Evolutionary conservation across 139 green algal genomes (phyloP), one percentile per base, ranked within the genome.

Genomic region (Tetradesmus obliquus): DNA sequence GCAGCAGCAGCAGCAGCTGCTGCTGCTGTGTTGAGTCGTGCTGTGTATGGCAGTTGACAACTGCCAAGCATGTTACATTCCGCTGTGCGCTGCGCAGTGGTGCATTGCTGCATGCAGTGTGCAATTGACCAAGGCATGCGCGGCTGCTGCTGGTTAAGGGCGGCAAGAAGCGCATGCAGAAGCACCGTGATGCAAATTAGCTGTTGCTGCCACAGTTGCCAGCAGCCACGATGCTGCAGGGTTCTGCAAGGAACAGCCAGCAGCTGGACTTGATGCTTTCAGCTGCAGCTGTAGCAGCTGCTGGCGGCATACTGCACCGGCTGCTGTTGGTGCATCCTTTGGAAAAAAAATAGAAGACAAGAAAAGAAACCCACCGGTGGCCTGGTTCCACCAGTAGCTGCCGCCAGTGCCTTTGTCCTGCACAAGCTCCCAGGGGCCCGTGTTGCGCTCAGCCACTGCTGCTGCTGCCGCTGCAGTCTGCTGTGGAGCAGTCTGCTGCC

Each of bases 371-470:
- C 3, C 55, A 90, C 86, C 86, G 32, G 86, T 84, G 3, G 8
- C 7, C n/a, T 58, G 76, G 53, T 90, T 83, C 86, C 86, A 90
- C 86, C 86, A 90, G 86, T 90, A 90, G 10, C 22, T n/a, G 71
- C 53, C 22, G 12, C 80, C 80, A 66, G 15, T 66, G 45, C 45
- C 66, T 24, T 90, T 55, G 53, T 84, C 69, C 53, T 72, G 51
- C 13, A 90, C 69, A 10, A 69, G 20, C 53, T 72, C 69, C 86
- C 86, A 90, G 2, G 86, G 86, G 1, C 86, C 86, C 51, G 15
- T 71, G 71, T 90, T 90, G 2, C 53, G 13, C 6, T 90, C 86
- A 10, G 86, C 15, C 8, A 55, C 51, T 19, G 9, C 80, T 3
- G 17, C 51, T 58, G 58, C 86, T 24, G 71, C 69, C n/a, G 19